Conservation (phyloP, 805 yeast species). For the Myxozyma sirexii region DNA sequence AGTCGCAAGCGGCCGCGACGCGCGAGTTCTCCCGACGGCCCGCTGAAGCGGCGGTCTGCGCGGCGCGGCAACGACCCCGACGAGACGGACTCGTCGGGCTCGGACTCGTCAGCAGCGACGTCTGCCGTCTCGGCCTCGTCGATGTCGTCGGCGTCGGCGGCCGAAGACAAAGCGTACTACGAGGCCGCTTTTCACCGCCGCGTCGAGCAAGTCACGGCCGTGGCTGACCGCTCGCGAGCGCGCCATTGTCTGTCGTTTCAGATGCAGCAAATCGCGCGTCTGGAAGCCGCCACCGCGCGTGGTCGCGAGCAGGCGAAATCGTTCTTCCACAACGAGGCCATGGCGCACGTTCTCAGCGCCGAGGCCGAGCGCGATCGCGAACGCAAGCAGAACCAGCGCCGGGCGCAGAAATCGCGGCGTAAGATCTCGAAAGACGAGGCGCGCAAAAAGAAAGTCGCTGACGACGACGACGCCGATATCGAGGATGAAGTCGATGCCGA, state of each 20-base stretch:
- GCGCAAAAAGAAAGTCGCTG: neutral
- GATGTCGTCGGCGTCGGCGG: neutral
- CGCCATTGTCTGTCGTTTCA: conserved; percentile 14
- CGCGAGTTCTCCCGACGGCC: conserved; percentile 7
- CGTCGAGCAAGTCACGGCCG: conserved; percentile 3
- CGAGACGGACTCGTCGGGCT: conserved; percentile 16
- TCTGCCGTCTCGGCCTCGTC: neutral
- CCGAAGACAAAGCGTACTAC: conserved; percentile 19
- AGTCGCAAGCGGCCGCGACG: neutral
- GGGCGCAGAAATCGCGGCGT: conserved; percentile 22
- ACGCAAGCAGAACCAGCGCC: conserved; percentile 23
- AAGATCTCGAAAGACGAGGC: neutral
- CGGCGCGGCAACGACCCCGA: conserved; percentile 17
- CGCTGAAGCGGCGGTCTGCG: neutral
- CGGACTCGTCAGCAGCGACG: neutral
- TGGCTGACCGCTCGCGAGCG: conserved; percentile 19
- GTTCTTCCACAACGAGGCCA: conserved; percentile 30
- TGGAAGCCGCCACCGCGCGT: conserved; percentile 10
- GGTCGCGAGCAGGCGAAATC: conserved; percentile 29
- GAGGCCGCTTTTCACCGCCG: conserved; percentile 10
- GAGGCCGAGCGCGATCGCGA: conserved; percentile 31
- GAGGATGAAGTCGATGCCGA: neutral
- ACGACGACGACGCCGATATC: neutral
- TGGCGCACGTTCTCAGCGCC: conserved; percentile 25
- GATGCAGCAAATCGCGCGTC: conserved; percentile 7